Base-by-base conservation (phyloP, 2,329 filamentous ascomycete species). In the Stachybotrys chartarum region DNA sequence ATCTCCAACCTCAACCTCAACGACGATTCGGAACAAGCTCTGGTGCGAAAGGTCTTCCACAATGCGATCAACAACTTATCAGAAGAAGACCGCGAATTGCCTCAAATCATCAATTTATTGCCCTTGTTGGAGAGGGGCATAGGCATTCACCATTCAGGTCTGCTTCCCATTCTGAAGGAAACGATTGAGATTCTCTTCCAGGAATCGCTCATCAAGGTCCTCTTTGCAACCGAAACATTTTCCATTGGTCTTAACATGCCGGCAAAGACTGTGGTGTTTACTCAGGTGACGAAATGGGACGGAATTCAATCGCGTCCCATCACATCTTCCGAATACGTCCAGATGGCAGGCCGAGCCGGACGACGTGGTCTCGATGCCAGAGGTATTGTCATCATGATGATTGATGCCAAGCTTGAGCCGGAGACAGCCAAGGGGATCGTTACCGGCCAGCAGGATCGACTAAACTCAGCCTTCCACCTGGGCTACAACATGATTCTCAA, bases 401-500 rank as follows among this genome's bases (percentile, higher is more conserved):
- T 99, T 59, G 88, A 95, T 67, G 90, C 95, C 70, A 91, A 94
- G 75, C 93, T 99, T 77, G 94, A 99, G 66, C 94, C 94, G 1
- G 85, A 90, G 2, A 86, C 88, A n/a, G 93, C 94, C 47, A 96
- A 96, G 73, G 87, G 90, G 60, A 97, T 99, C 63, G 94, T 99
- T 12, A 91, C 94, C 54, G 94, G 94, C 62, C 89, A 97, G 67
- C 94, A 99, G 71, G 95, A 99, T 71, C 91, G 92, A 62, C 85
- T 99, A 32, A 97, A 97, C 73, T 97, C 94, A 4, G 94, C 94
- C 1, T 99, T 99, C 74, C 90, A 99, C 69, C 81, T 99, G 16
- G 92, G 94, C 35, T 99, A 99, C 79, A 99, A 99, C 76, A 99
- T 99, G 94, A 90, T 99, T 67, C 79, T 99, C 56, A 99, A 99